Evolutionary conservation across 148 eudicot genomes (phyloP), one percentile per base, ranked within the genome.

Genomic region (Gaultheria prostrata): DNA sequence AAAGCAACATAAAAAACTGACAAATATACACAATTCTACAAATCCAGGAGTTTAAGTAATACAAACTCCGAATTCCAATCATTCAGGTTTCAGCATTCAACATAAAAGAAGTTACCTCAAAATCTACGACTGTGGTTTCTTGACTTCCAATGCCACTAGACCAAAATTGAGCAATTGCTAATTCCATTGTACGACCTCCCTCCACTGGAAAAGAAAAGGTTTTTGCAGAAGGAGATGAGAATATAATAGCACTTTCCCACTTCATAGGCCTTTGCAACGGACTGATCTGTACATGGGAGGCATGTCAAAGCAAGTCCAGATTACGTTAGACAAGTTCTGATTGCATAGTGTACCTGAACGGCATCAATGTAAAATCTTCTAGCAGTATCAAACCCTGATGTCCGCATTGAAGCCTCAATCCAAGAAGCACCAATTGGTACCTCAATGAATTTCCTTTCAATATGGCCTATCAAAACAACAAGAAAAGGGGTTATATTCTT

Each of bases 371-470:
- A 93, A 86, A 97, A 95, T 90, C 87, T 95, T 80, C 98, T 92
- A 86, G 93, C 89, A 49, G 98, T 93, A 85, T 92, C 94, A 87
- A 95, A 93, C 59, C 98, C 98, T 69, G 95, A 95, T 56, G 96
- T 85, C 54, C 94, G 92, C 99, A 97, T 92, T 49, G 97, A 95
- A 76, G 93, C 94, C 92, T 97, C 99, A 84, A 91, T 92, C 99
- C 99, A 97, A 24, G 91, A 93, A 77, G 99, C 95, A n/a, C 98
- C 98, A 91, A 86, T 85, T 82, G 99, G 99, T 61, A 95, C 98
- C 88, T 91, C 94, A 83, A 97, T 88, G 87, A 85, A 97, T 84
- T 90, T 94, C 85, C 99, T 89, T 89, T 92, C 99, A 82, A 97
- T 92, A 84, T 91, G 94, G 67, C 99, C 99, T 97, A 75, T 79